A percentile compares a stretch with the other conserved stretches of the same genome.
Conservation (phyloP, 2,329 filamentous ascomycete genomes). For the Arthrobotrys megalospora region DNA sequence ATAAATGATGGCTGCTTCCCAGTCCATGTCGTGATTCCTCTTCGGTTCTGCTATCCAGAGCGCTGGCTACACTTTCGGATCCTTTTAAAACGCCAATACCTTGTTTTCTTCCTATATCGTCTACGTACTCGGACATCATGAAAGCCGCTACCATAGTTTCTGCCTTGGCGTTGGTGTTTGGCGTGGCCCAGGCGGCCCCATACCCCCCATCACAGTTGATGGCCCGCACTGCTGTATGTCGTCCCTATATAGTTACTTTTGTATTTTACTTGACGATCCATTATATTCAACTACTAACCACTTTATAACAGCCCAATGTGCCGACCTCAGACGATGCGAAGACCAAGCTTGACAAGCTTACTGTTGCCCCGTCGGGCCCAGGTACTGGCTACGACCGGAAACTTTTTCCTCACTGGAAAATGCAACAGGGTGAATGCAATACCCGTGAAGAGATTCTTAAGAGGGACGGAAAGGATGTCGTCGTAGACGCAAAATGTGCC, state of each 20-base stretch:
- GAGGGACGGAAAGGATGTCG: slow-evolving; percentile 79
- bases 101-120: not conserved
- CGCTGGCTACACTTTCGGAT: slow-evolving; percentile 26
- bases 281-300: not conserved
- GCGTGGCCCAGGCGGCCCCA: slow-evolving; percentile 51
- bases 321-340: slow-evolving; percentile 42
- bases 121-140: slow-evolving; percentile 29
- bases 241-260: not conserved
- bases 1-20: slow-evolving; percentile 28
- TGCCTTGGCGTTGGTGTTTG: slow-evolving; percentile 42
- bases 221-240: slow-evolving; percentile 34
- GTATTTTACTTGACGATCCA: not conserved
- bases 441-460: slow-evolving; percentile 80
- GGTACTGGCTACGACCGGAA: slow-evolving; percentile 69
- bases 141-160: slow-evolving; percentile 50
- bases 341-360: slow-evolving; percentile 31
- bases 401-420: slow-evolving; percentile 81
- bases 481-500: slow-evolving; percentile 74
- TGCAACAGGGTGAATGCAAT: slow-evolving; percentile 77
- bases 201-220: slow-evolving; percentile 36
- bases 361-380: slow-evolving; percentile 7
- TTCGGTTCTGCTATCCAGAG: slow-evolving; percentile 33
- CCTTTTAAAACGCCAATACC: slow-evolving; percentile 15
- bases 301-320: slow-evolving; percentile 33
- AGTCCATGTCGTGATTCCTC: slow-evolving; percentile 28